Evolutionary conservation across 345 rosid genomes (phyloP).

Genomic region (Citrus australasica): DNA sequence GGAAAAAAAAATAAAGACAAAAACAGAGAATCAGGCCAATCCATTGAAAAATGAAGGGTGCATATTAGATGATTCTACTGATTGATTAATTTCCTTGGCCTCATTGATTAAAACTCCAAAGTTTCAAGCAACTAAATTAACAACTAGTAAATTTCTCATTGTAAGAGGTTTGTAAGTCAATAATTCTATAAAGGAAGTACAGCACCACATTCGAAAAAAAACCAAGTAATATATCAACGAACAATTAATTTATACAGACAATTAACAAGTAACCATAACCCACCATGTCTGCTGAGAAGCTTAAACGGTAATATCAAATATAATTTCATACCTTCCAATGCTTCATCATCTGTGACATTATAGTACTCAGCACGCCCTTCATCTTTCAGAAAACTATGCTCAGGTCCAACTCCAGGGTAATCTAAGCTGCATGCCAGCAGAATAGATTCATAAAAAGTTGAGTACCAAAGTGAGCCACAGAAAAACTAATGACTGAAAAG

Average conservation of each 20-base stretch:
- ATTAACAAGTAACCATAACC: neutral
- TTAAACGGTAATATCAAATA: neutral
- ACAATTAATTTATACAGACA: neutral
- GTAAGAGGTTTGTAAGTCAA: neutral
- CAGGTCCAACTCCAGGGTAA: slow-evolving; percentile 98
- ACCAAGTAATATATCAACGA: neutral
- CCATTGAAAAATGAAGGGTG: neutral
- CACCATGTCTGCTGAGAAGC: neutral
- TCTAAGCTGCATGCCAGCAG: slow-evolving; percentile 60
- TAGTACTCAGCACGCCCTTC: slow-evolving; percentile 79
- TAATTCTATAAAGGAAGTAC: neutral
- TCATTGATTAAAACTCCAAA: neutral
- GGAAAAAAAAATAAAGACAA: neutral
- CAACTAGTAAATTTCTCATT: neutral
- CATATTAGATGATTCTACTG: neutral
- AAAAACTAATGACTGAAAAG: neutral
- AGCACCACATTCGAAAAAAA: neutral
- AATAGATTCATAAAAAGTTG: neutral
- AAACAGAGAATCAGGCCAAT: neutral
- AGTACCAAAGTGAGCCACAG: neutral
- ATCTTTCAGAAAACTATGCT: slow-evolving; percentile 93
- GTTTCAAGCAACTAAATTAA: neutral
- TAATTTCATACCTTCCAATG: slow-evolving; percentile 63
- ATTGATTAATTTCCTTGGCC: too few species aligned
- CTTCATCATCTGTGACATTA: slow-evolving; percentile 80